Base-by-base conservation (phyloP, 1,284 basidiomycete genomes). In the Irpex sp. region DNA sequence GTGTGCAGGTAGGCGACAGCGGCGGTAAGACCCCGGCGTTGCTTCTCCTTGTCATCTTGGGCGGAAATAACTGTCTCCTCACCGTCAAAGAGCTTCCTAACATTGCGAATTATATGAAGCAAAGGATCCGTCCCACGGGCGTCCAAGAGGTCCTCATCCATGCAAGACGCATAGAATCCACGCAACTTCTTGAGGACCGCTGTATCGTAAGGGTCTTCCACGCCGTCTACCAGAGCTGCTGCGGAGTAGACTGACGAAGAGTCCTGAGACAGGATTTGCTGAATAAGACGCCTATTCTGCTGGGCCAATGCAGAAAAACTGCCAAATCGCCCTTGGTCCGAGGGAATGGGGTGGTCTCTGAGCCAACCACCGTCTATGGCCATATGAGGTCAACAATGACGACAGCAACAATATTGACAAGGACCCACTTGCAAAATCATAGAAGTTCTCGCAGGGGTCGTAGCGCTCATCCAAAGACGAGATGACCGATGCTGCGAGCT, bases 401-500 rank as follows among this genome's bases (percentile, higher is more conserved):
- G 60, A 62, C 51, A 37, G 62, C 31, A 49, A 21, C 58, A 15
- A 11, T 48, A 19, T 15, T 17, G 17, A 13, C 5, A 1, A 19
- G 15, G 8, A 82, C 88, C 71, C 70, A 94, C 93, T 94, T 15
- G 94, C 87, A 77, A 91, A 99, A 66, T 91, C 85, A 74, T 97
- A 98, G 74, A 98, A 98, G 77, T 96, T 91, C 69, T 98, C 93
- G 77, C 97, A 99, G 0, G 97, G 97, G 74, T 98, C 93, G 68
- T 92, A 83, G 3, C 88, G 81, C 11, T 84, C 83, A 74, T 99
- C 96, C 57, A 99, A 79, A 2, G 88, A 87, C 26, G 88, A 85
- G 31, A 98, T 79, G 64, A 99, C 91, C 1, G 88, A 85, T 2
- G 93, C 91, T 3, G 97, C 89, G 11, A 96, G 83, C 55, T 89